These are phyloP conservation scores for Cunninghamia lanceolata DNA, from an alignment of 75 land plant species.

Conservation along the genomic window DNA sequence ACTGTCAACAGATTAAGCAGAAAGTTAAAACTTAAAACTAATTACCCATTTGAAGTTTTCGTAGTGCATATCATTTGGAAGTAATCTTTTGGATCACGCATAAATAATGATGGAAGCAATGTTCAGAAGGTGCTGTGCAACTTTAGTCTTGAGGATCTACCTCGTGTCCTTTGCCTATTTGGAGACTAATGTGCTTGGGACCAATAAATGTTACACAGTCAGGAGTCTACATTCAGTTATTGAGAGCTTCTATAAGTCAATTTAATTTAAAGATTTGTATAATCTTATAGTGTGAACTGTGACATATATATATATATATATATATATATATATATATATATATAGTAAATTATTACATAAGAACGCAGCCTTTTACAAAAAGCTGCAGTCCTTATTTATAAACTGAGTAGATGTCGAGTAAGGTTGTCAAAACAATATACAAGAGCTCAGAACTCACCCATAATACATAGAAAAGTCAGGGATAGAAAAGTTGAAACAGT, in stretches of 20 bases:
- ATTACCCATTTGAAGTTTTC: not conserved
- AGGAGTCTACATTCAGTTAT: conserved; percentile 80
- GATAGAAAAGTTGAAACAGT: too few species aligned
- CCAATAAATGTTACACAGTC: conserved; percentile 77
- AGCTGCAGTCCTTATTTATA: too few species aligned
- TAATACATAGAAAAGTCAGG: too few species aligned
- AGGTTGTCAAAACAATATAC: too few species aligned
- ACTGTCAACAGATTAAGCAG: not conserved
- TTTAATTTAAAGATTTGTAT: conserved; percentile 90
- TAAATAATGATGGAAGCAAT: conserved; percentile 82
- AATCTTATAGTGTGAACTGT: conserved; percentile 72
- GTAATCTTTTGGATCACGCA: not conserved
- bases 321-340: too few species aligned
- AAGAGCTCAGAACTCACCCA: too few species aligned
- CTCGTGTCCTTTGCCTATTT: conserved; percentile 79
- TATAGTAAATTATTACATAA: too few species aligned
- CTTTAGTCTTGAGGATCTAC: conserved; percentile 82
- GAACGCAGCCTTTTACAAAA: too few species aligned
- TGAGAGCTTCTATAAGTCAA: conserved; percentile 83
- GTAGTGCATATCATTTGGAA: not conserved
- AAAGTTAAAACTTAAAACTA: not conserved
- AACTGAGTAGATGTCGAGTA: too few species aligned
- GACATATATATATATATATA: too few species aligned
- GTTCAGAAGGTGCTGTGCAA: conserved; percentile 88
- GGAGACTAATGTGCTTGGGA: conserved; percentile 75